A percentile compares a stretch with the other conserved stretches of the same genome.
These are phyloP conservation scores for Apiospora sp. DNA, from an alignment of 2,329 filamentous ascomycete species.

Conservation along the genomic window DNA sequence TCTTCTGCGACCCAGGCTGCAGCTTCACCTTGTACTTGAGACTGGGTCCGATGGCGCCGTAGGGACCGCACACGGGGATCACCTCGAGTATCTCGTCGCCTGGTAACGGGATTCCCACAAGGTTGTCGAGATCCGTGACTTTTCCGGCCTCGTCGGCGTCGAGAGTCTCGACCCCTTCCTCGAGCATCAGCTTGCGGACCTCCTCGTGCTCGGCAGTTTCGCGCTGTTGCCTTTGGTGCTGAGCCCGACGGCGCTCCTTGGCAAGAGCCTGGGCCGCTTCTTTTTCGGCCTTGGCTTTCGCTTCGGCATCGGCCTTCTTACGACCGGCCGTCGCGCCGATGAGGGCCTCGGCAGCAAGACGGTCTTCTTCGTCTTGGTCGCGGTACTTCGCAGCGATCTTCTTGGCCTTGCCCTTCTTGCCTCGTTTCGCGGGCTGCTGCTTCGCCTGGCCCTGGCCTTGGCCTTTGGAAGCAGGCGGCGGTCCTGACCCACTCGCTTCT, in stretches of 20 bases:
- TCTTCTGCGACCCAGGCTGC: constrained; percentile 89
- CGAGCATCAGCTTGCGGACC: constrained; percentile 65
- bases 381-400: constrained; percentile 91
- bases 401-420: constrained; percentile 84
- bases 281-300: constrained; percentile 69
- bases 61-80: constrained; percentile 71
- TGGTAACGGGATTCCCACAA: constrained; percentile 79
- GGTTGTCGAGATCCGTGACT: constrained; percentile 66
- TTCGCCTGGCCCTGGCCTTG: constrained; percentile 51
- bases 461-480: constrained; percentile 29
- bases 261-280: constrained; percentile 78
- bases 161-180: constrained; percentile 64
- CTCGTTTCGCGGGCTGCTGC: constrained; percentile 64
- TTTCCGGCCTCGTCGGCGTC: constrained; percentile 67
- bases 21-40: constrained; percentile 96
- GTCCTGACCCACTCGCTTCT: constrained; percentile 17
- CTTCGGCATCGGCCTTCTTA: constrained; percentile 73
- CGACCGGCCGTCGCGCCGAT: constrained; percentile 78
- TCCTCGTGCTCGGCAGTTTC: constrained; percentile 82
- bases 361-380: constrained; percentile 93
- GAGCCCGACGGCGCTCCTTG: constrained; percentile 77
- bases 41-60: constrained; percentile 63
- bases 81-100: constrained; percentile 84
- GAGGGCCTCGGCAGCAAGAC: constrained; percentile 81
- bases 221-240: constrained; percentile 80